Base-by-base conservation (phyloP, 2,329 filamentous ascomycete genomes). In the Neonectria coccinea region DNA sequence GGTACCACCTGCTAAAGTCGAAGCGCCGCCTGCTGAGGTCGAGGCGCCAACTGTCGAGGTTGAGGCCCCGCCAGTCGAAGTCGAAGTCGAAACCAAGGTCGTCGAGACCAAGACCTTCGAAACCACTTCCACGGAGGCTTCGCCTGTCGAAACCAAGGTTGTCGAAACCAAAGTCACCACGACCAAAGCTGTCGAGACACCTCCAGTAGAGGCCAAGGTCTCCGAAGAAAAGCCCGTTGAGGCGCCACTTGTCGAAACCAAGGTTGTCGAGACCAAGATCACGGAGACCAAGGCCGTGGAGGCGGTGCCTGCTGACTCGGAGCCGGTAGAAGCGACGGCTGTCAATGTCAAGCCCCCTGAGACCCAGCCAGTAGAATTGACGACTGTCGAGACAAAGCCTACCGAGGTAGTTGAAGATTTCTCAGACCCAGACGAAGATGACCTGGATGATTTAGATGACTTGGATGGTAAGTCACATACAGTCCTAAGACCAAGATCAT, bases 371-470 rank as follows among this genome's bases (percentile, higher is more conserved):
- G 42, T 25, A 25, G 56, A 64, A 44, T 31, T 36, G 33, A n/a
- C 8, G 1, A 14, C 31, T 47, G 9, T 48, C 25, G 56, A 56
- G 16, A 9, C n/a, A 7, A 42, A 59, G n/a, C 36, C 31, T 9
- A 36, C 57, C 10, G 68, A 73, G 9, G 64, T 67, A 16, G 72
- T 78, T 22, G 87, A 86, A 22, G 86, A 91, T 70, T 89, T 91
- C 16, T 91, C 94, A 20, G 95, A 97, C 74, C 95, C 94, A 7
- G 95, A 98, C 70, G 94, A 97, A 79, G 96, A 96, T 79, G 92
- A 96, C 71, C 82, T 96, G 20, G 92, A 97, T 75, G 96, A 98
- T 74, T 83, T 99, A 47, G 96, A 99, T 75, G 96, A 98, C 74
- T 83, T 99, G 48, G 96, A 99, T 80, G 93, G 92, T 93, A 44